Percentiles rank a stretch among this genome's conserved stretches.
Evolutionary conservation across 352 stramenopile species (phyloP).

Genomic region (Phytophthora cactorum): DNA sequence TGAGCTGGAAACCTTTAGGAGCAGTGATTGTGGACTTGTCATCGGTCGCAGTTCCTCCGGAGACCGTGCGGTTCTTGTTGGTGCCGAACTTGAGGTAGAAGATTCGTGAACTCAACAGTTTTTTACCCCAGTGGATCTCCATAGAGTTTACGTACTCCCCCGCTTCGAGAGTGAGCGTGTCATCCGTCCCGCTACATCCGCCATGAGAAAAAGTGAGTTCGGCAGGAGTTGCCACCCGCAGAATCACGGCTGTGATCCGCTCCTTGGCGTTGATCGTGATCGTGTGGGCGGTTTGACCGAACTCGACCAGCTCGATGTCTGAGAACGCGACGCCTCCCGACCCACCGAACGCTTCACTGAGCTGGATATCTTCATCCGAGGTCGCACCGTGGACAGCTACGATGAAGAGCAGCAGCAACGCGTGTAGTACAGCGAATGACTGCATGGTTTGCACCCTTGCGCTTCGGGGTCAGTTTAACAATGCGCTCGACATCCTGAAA

Average conservation of each 20-base stretch:
- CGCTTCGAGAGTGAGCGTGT: conserved; percentile 22
- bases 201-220: conserved; percentile 31
- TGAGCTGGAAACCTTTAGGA: conserved; percentile 36
- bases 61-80: conserved; percentile 21
- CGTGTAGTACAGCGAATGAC: conserved; percentile 8
- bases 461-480: conserved; percentile 8
- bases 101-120: conserved; percentile 8
- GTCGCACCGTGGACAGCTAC: conserved; percentile 9
- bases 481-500: neutral
- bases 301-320: conserved; percentile 27
- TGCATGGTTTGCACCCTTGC: conserved; percentile 3
- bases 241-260: conserved; percentile 19
- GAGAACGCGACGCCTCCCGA: conserved; percentile 36
- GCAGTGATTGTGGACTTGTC: conserved; percentile 20
- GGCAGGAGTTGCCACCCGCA: conserved; percentile 19
- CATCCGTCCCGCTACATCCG: conserved; percentile 26
- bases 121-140: conserved; percentile 36
- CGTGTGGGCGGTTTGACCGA: conserved; percentile 25
- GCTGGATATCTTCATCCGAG: conserved; percentile 38
- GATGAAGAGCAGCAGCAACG: conserved; percentile 24
- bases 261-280: conserved; percentile 31
- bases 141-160: conserved; percentile 37
- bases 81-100: conserved; percentile 38
- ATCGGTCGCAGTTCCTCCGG: conserved; percentile 23
- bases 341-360: conserved; percentile 33